These are phyloP conservation scores for Solanum piurae DNA, from an alignment of 257 asterid species.

Conservation along the genomic window DNA sequence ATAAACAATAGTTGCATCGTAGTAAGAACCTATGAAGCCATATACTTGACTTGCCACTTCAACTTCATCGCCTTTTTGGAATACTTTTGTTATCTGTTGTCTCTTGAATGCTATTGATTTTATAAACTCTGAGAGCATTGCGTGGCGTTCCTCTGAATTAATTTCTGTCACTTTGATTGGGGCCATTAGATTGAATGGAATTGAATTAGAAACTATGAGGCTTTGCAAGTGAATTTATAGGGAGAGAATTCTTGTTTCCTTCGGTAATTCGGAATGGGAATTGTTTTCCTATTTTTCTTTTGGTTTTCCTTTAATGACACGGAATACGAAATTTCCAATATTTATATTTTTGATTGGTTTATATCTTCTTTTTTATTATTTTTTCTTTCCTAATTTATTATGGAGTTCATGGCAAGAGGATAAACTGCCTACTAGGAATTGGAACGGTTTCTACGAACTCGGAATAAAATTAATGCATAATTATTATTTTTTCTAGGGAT, in stretches of 20 bases:
- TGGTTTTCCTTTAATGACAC: neutral
- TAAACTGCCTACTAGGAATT: neutral
- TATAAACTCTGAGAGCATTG: neutral
- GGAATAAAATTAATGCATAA: too few species aligned
- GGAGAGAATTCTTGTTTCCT: neutral
- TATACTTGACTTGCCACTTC: neutral
- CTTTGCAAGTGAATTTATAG: neutral
- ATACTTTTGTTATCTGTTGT: neutral
- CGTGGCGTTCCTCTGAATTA: neutral
- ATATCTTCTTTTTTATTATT: too few species aligned
- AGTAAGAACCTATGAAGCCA: neutral
- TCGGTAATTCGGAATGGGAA: neutral
- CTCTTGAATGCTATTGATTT: neutral
- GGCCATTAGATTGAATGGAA: neutral
- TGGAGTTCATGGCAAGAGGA: neutral
- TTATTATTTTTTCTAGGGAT: too few species aligned
- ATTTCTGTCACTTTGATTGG: neutral
- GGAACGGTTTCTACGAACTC: neutral
- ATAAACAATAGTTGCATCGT: neutral
- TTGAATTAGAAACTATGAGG: neutral
- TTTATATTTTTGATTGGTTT: too few species aligned
- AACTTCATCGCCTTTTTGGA: neutral
- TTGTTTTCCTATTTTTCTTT: neutral
- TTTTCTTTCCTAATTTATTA: neutral
- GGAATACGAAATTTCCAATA: neutral